Base-by-base conservation (phyloP, 2,329 filamentous ascomycete genomes). In the Alternaria sp. region DNA sequence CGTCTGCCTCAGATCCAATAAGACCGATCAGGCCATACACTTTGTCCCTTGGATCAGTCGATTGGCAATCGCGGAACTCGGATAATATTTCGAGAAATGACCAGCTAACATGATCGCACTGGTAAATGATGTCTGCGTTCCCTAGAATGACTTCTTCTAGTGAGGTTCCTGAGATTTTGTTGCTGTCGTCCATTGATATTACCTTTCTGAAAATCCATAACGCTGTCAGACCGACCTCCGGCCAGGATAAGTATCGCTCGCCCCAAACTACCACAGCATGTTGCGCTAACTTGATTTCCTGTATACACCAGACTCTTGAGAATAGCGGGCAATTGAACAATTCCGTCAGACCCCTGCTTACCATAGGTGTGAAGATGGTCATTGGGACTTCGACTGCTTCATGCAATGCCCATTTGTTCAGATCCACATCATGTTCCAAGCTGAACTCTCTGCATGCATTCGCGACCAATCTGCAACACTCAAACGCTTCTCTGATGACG, bases 1-100 rank as follows among this genome's bases (percentile, higher is more conserved):
- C 7, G 3, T n/a, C 44, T 8, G 11, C 0, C 12, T 3, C 3
- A n/a, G 0, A 15, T 9, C 13, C 4, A 5, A n/a, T 3, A 23
- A 66, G 32, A 25, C 23, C 19, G 0, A 67, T 45, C 3, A 67
- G 30, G 1, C 65, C 65, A 12, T 65, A 65, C 2, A 67, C 62
- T 25, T 54, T 65, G 49, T 65, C 59, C 17, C 52, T 26, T 2
- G 62, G 65, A 17, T 62, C 56, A 4, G 62, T 62, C 3, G 65
- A 46, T 13, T 54, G 5, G 23, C 60, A 62, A 1, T 7, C 2
- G 6, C 54, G 28, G 44, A 17, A 58, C 0, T 2, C 1, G 0
- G n/a, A 5, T 17, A 65, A 19, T 21, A 43, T n/a, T 3, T 21
- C 36, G 8, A 58, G 30, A 2, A 61, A 43, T 19, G 19, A 19